phyloP scores from a whole-genome alignment of 2,329 filamentous ascomycete genomes.

The Proliferodiscus dingleyae region DNA sequence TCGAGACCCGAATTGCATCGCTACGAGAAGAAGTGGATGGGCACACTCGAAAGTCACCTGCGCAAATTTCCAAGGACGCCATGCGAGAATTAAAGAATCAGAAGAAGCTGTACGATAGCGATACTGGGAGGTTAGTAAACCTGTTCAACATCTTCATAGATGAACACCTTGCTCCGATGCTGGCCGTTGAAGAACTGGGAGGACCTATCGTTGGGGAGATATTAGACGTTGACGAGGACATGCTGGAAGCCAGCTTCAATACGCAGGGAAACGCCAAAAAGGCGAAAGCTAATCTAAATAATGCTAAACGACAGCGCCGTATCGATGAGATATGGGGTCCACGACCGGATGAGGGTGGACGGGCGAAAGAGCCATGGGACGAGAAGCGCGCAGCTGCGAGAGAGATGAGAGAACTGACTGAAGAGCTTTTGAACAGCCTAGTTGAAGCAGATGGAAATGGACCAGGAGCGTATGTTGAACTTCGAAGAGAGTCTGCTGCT shows the following conservation, averaged over 20 bases:
- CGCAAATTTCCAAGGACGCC: conserved; percentile 58
- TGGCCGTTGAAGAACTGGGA: conserved; percentile 78
- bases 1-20: conserved; percentile 53
- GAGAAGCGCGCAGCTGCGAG: conserved; percentile 41
- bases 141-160: conserved; percentile 68
- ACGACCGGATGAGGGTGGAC: conserved; percentile 32
- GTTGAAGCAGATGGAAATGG: conserved; percentile 50
- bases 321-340: conserved; percentile 59
- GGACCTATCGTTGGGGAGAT: conserved; percentile 76
- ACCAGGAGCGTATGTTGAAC: conserved; percentile 52
- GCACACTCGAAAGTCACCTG: conserved; percentile 52
- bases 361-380: conserved; percentile 37
- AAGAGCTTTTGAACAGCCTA: conserved; percentile 55
- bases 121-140: conserved; percentile 56
- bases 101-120: conserved; percentile 54
- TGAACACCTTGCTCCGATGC: conserved; percentile 63
- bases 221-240: conserved; percentile 58
- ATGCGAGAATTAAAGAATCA: conserved; percentile 56
- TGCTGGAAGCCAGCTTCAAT: conserved; percentile 55
- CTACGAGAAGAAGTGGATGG: conserved; percentile 54
- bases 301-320: conserved; percentile 51
- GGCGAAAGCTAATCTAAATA: conserved; percentile 37
- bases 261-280: conserved; percentile 53
- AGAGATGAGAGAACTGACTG: conserved; percentile 57
- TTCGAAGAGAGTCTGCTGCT: conserved; percentile 57